Evolutionary conservation across 805 yeast species (phyloP).

Genomic region (Saccharomycopsis fermentans): DNA sequence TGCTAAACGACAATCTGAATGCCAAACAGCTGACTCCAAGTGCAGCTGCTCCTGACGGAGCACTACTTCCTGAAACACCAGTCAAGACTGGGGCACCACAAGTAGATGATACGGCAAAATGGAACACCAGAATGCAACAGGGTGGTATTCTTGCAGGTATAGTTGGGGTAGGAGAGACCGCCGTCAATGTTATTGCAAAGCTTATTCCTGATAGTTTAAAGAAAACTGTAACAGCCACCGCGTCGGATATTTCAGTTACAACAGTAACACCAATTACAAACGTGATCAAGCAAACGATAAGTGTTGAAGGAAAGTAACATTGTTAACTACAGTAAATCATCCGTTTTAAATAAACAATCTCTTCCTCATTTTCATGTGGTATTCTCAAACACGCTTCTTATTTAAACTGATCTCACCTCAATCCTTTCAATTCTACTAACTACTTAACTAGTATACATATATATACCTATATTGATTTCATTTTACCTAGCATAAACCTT

Average conservation of each 20-base stretch:
- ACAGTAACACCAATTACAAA: slow-evolving; percentile 3
- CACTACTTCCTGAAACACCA: not conserved
- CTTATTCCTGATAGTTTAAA: slow-evolving; percentile 2
- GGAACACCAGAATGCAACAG: slow-evolving; percentile 1
- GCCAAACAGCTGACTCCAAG: not conserved
- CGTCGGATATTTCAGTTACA: not conserved
- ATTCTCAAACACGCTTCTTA: too few species aligned
- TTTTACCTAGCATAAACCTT: too few species aligned
- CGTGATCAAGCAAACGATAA: not conserved
- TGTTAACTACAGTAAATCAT: too few species aligned
- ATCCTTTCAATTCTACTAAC: too few species aligned
- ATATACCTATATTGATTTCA: too few species aligned
- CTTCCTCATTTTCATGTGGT: too few species aligned
- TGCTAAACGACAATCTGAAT: not conserved
- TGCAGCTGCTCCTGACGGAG: not conserved
- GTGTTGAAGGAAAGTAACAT: not conserved
- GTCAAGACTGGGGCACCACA: not conserved
- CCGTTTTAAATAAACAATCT: too few species aligned
- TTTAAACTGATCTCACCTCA: too few species aligned
- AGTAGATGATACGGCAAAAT: not conserved
- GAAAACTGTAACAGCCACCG: not conserved
- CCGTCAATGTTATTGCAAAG: not conserved
- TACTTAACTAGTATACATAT: too few species aligned
- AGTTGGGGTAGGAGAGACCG: slow-evolving; percentile 5
- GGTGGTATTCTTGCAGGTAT: slow-evolving; percentile 9